A percentile compares a stretch with the other conserved stretches of the same genome.
Evolutionary conservation across 1,284 basidiomycete species (phyloP).

Genomic region (Agaricales sp.): DNA sequence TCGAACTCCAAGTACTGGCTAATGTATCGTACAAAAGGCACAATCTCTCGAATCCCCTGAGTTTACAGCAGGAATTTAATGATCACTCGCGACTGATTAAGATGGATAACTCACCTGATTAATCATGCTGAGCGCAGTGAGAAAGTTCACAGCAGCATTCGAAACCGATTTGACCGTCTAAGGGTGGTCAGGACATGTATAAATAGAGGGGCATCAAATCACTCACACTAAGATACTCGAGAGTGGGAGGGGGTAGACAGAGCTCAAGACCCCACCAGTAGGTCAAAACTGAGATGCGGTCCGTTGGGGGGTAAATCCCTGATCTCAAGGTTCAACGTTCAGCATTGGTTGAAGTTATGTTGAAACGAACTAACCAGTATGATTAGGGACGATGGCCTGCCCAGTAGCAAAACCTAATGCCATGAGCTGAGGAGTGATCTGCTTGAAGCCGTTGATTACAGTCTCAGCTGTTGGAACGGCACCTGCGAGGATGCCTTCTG

Average conservation of each 20-base stretch:
- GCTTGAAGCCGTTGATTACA: conserved; percentile 51
- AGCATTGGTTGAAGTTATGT: too few species aligned
- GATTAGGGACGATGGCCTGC: conserved; percentile 53
- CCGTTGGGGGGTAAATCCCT: conserved; percentile 62
- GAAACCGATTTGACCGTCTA: conserved; percentile 54
- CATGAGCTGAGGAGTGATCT: conserved; percentile 69
- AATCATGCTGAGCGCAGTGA: conserved; percentile 58
- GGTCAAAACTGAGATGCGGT: conserved; percentile 69
- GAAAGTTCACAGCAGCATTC: conserved; percentile 53
- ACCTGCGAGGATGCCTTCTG: conserved; percentile 54
- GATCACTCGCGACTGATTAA: too few species aligned
- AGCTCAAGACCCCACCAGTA: conserved; percentile 83
- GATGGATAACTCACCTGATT: conserved; percentile 24
- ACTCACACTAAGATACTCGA: conserved; percentile 47
- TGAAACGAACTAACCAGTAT: conserved; percentile 34
- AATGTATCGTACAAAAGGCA: conserved; percentile 73
- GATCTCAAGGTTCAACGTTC: too few species aligned
- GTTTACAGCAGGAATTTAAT: not conserved
- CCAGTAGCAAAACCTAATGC: conserved; percentile 69
- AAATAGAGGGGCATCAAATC: not conserved
- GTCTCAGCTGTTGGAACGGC: conserved; percentile 65
- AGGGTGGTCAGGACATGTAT: conserved; percentile 1
- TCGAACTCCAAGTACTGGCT: conserved; percentile 67
- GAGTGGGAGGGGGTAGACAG: conserved; percentile 55
- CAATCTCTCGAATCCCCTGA: conserved; percentile 59